Base-by-base conservation (phyloP, 2,329 filamentous ascomycete species). In the Stagonosporopsis rhizophila region DNA sequence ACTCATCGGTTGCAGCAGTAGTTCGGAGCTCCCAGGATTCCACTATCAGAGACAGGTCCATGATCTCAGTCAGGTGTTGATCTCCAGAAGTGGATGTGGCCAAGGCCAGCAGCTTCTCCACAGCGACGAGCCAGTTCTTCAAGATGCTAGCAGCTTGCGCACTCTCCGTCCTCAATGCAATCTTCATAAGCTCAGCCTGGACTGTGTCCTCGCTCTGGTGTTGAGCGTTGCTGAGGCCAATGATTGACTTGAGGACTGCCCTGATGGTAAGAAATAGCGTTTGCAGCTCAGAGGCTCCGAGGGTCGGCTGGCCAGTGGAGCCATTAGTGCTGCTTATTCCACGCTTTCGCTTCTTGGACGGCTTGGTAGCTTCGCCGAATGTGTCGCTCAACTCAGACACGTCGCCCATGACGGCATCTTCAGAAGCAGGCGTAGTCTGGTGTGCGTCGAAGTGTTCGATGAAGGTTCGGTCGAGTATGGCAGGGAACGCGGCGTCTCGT, bases 401-500 rank as follows among this genome's bases (percentile, higher is more conserved):
- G 28, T 69, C 61, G 35, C 42, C 46, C 50, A 60, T 58, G 7
- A 62, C 55, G 4, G 50, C 41, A 6, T 67, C 52, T 1, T 61
- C 52, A n/a, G 41, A 40, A 8, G 38, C 30, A 22, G 54, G 6
- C 11, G 51, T 23, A 22, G 55, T 44, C 19, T 56, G 59, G 4
- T 35, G 34, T 4, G 45, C 47, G 46, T 63, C 67, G 42, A 72
- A 74, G 59, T 70, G 68, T 45, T 92, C 88, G 44, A 85, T 81
- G 44, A 92, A 75, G 0, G 88, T 85, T 65, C 86, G 83, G 65
- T 88, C 85, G 38, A 96, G 72, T 9, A 91, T 83, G 1, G 78
- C 75, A 30, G 90, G 77, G 49, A 96, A 91, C 41, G 85, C 83
- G 53, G 88, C 82, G 55, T 92, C 87, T 20, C 85, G 87, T 6